Base-by-base conservation (phyloP, 2,329 filamentous ascomycete genomes). In the Diplodia intermedia region DNA sequence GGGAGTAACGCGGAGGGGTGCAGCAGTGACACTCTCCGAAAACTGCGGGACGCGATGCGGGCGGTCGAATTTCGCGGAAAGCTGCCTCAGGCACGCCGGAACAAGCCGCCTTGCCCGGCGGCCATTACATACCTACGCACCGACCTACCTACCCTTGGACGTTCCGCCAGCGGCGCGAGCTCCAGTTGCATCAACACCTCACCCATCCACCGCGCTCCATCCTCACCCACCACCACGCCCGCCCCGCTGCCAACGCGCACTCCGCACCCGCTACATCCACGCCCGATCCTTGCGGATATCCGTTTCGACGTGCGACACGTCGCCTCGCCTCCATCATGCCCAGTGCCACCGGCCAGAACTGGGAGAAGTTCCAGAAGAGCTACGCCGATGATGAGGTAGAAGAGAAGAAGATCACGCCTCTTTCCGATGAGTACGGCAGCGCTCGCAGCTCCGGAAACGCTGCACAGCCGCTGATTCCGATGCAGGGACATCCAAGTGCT, bases 341-440 rank as follows among this genome's bases (percentile, higher is more conserved):
- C 86, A 94, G 92, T 85, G 94, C 95, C 82, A 97, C 91, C 76
- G 95, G 95, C 80, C 84, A 87, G 82, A 92, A 89, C 87, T 99
- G 95, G 95, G 95, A 99, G 87, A 98, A 98, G 86, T 98, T 97
- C 86, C 88, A 92, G 84, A 97, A 98, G 87, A 94, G 90, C 79
- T 99, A 92, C 79, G 94, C 91, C 78, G 95, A 99, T 78, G 95
- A 99, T 76, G 95, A 98, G 81, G 86, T 94, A 81, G 93, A 97
- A 80, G 95, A 99, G 87, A 99, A 99, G 90, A 99, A 99, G 89
- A 99, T 99, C 79, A 94, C 93, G 69, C 95, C 95, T 72, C 85
- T 99, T 71, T 91, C 94, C 74, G 95, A 98, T 84, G 95, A 98
- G 94, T 97, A 87, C 73, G 91, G 47, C 36, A 50, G 84, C 57